Evolutionary conservation across 257 asterid genomes (phyloP).

Genomic region (Solanum paucissectum): DNA sequence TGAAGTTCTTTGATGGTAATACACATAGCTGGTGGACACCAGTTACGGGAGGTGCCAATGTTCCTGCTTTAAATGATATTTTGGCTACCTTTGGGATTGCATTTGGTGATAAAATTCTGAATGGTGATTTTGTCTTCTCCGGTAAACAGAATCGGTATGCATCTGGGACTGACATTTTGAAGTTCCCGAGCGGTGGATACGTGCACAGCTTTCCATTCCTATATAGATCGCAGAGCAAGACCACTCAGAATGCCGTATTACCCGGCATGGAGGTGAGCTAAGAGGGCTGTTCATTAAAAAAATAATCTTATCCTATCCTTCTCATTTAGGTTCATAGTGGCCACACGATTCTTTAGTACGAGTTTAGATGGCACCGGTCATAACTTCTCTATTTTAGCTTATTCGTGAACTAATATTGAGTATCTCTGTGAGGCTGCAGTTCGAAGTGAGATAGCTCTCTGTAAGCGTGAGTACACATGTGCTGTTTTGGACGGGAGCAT

Average conservation of each 20-base stretch:
- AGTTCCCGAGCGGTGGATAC: constrained; percentile 85
- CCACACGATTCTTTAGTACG: neutral
- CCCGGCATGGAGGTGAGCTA: constrained; percentile 78
- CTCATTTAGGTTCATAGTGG: neutral
- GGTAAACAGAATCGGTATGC: constrained; percentile 89
- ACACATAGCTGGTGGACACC: constrained; percentile 99
- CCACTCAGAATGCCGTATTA: constrained; percentile 64
- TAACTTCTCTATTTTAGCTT: neutral
- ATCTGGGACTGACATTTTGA: constrained; percentile 79
- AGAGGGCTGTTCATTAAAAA: neutral
- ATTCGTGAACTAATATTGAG: neutral
- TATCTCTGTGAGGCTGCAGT: neutral
- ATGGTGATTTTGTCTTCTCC: constrained; percentile 76
- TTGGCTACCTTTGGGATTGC: constrained; percentile 89
- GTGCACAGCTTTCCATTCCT: constrained; percentile 84
- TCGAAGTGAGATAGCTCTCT: neutral
- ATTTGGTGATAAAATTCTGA: constrained; percentile 87
- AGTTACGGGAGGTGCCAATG: constrained; percentile 84
- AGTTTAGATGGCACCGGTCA: neutral
- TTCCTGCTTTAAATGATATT: constrained; percentile 91
- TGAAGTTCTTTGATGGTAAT: constrained; percentile 91
- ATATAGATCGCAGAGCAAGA: constrained; percentile 92
- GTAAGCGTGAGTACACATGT: neutral
- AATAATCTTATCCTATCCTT: neutral
- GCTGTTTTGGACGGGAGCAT: neutral